Base-by-base conservation (phyloP, 202 grass and related monocot genomes). In the Schoenoplectus triqueter region DNA sequence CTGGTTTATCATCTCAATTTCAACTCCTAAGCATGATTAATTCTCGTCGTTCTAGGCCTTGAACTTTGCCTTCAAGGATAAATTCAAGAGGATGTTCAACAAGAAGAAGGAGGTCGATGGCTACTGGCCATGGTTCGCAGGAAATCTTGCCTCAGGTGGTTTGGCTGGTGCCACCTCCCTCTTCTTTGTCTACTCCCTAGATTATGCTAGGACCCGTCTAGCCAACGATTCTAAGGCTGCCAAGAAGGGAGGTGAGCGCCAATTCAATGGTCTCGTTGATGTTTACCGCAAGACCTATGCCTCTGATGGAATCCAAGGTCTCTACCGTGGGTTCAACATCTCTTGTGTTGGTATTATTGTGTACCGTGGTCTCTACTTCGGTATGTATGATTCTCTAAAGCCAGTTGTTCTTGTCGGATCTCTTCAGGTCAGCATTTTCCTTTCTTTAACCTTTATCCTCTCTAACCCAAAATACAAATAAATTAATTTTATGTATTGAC, bases 21-120 rank as follows among this genome's bases (percentile, higher is more conserved):
- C 65, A 13, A 68, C 31, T 68, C 7, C 9, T 10, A 66, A 22
- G 19, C 19, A 18, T 77, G 51, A 41, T 57, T 40, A 1, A 39
- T 15, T 77, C 13, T 75, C 50, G 49, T 6, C 62, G 2, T 71
- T 1, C 67, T 54, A 98, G 95, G 95, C 95, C 9, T 78, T 98
- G 83, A 98, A 98, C 91, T 98, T 98, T 82, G 95, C 95, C 1
- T 98, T 98, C 61, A 98, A 98, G 89, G 95, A 98, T 84, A 90
- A 98, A 91, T 98, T 98, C 88, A 98, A 98, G 89, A 95, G 92
- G 44, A 41, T 98, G 78, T 98, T 98, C 84, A 98, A 98, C 86
- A 95, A 90, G 55, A 95, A 98, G 88, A 98, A 98, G 67, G 95
- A 98, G 14, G 31, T 31, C 31, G 92, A 97, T 85, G 95, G 95